A percentile compares a stretch with the other conserved stretches of the same genome.
phyloP scores from a whole-genome alignment of 106 monocot species.

The Dendrobium catenatum region DNA sequence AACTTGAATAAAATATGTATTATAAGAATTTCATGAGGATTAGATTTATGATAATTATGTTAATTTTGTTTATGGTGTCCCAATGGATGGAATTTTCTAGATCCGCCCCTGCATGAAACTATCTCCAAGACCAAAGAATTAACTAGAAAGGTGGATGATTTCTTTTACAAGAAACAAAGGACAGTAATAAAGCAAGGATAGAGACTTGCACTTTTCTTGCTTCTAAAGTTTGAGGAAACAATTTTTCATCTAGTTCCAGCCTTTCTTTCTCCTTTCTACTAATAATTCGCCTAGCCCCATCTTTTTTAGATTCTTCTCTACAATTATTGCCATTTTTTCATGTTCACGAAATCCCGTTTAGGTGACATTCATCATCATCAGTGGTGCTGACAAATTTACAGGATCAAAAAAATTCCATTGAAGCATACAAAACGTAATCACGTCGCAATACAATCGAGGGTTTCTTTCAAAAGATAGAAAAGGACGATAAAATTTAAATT shows the following conservation, averaged over 20 bases:
- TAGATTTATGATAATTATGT: no score
- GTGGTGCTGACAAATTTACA: not conserved
- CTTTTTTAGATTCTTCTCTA: not conserved
- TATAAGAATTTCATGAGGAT: no score
- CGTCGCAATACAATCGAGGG: not conserved
- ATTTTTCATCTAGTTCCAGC: not conserved
- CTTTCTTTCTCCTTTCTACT: not conserved
- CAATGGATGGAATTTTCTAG: no score
- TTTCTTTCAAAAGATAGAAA: not conserved
- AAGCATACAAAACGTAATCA: not conserved
- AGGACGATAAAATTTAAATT: not conserved
- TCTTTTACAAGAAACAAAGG: not conserved
- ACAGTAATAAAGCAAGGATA: not conserved
- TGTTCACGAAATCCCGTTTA: not conserved
- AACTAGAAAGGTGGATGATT: not conserved
- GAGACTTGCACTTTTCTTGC: not conserved
- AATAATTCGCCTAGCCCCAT: not conserved
- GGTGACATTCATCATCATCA: not conserved
- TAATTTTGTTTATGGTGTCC: no score
- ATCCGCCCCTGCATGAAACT: no score
- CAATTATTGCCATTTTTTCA: not conserved
- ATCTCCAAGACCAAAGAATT: not conserved
- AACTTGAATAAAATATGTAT: no score
- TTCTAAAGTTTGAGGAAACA: not conserved
- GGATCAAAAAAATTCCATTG: not conserved